Base-by-base conservation (phyloP, 2,329 filamentous ascomycete species). In the Botrytis cinerea region DNA sequence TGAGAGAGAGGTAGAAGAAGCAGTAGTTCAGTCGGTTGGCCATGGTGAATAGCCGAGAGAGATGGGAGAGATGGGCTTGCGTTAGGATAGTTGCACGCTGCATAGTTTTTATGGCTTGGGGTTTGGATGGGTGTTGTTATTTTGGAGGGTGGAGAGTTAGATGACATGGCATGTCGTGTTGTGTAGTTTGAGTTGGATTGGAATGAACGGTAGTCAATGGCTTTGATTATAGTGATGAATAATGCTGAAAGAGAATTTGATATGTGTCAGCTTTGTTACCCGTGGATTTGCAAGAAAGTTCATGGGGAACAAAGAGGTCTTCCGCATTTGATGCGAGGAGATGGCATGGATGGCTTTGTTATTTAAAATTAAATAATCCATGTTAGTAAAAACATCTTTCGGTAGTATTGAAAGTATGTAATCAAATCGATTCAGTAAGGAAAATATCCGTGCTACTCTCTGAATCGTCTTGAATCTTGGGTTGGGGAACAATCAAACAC, bases 391-490 rank as follows among this genome's bases (percentile, higher is more conserved):
- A 7, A 51, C 2, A 14, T 1, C 3, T n/a, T 38, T 25, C 22
- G 12, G 46, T 12, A n/a, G 10, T n/a, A 14, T n/a, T 51, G 48
- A n/a, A 10, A n/a, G 48, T 12, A 51, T 51, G 10, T 51, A n/a
- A 14, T n/a, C 48, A 51, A n/a, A 14, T n/a, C 48, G 25, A 51
- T 51, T 22, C 1, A 51, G 2, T 7, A 51, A 10, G 1, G 10
- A 6, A n/a, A 51, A n/a, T 51, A 22, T n/a, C 22, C 1, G 4
- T n/a, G 4, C 18, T 14, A 1, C n/a, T 14, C 0, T 51, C 10
- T 12, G 4, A 2, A 4, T 5, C 5, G 2, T 12, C 0, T 25
- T 14, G 0, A 54, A 1, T 54, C 5, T 28, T 28, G 25, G 12
- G 25, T 51, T 51, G 25, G 22, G 46, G 25, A n/a, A 10, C n/a